Base-by-base conservation (phyloP, 2,329 filamentous ascomycete species). In the Albifimbria verrucaria region DNA sequence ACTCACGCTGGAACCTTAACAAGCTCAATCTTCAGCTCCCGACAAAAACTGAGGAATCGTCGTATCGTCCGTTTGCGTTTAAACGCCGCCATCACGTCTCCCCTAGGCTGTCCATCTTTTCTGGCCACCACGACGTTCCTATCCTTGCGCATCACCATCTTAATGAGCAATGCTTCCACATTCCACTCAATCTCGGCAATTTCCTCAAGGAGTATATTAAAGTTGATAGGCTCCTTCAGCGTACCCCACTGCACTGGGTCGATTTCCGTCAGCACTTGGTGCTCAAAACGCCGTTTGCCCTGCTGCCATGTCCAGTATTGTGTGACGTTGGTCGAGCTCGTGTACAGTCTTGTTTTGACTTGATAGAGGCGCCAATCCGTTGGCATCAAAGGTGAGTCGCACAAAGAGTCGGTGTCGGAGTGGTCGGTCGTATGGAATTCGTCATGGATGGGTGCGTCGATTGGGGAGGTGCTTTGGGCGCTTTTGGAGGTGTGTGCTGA, bases 231-330 rank as follows among this genome's bases (percentile, higher is more conserved):
- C 23, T 77, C 71, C 54, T 74, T 72, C 59, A 80, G 80, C 11
- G 76, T 66, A 6, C 73, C 77, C 80, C 80, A 83, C 1, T 63
- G 64, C 2, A 72, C 69, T 15, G 75, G 74, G 18, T 68, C 52
- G 3, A 72, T 68, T 17, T 77, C 72, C 44, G 72, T 74, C 4
- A 83, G 70, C 1, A 82, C 75, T 59, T 82, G 80, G 57, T 83
- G 80, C 67, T 82, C 77, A 50, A 83, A 78, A 15, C 70, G 59
- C 18, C 61, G 68, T 7, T 62, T 60, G 25, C 71, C 63, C 9
- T 68, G 68, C 3, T 76, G 59, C 75, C 76, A 83, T 48, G 78
- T 78, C 78, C 78, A 81, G 65, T 82, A 83, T 61, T 83, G 80
- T 12, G 77, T 81, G 5, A 79, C 75, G 12, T 69, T 60, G 2